Conservation (phyloP, 2,329 filamentous ascomycete genomes). For the Lachnellula occidentalis region DNA sequence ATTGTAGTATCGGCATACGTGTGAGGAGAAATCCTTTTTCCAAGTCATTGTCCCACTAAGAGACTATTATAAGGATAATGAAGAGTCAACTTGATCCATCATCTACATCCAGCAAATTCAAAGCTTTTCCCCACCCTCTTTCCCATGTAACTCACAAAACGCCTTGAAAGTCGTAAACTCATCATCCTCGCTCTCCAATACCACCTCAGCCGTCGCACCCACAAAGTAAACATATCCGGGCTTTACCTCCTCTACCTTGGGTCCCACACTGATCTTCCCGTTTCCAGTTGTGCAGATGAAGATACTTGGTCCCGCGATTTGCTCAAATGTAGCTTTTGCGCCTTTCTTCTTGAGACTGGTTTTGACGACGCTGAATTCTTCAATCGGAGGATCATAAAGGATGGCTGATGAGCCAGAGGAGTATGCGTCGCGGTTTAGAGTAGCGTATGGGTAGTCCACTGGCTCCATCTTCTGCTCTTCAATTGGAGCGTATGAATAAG, state of each 20-base stretch:
- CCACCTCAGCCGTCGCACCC: conserved; percentile 77
- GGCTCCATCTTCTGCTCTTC: conserved; percentile 91
- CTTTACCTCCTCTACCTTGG: conserved; percentile 69
- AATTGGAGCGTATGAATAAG: conserved; percentile 92
- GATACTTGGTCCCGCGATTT: conserved; percentile 83
- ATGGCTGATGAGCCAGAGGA: conserved; percentile 65
- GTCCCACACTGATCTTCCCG: conserved; percentile 79
- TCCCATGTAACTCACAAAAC: conserved; percentile 73
- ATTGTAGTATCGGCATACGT: too few relatives aligned
- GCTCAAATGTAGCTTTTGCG: conserved; percentile 83
- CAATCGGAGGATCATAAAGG: conserved; percentile 92
- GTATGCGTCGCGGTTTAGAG: conserved; percentile 76
- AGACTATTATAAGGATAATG: too few relatives aligned
- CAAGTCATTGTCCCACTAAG: too few relatives aligned
- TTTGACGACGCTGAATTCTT: conserved; percentile 89
- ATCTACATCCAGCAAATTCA: conserved; percentile 4
- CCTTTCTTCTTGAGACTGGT: conserved; percentile 65
- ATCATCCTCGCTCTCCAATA: conserved; percentile 68
- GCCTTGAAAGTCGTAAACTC: conserved; percentile 87
- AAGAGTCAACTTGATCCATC: too few relatives aligned
- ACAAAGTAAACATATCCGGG: conserved; percentile 78
- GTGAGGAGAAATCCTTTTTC: too few relatives aligned
- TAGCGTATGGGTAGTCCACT: conserved; percentile 77
- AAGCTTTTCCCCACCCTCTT: conserved; percentile 25
- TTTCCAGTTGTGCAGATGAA: conserved; percentile 81